phyloP scores from a whole-genome alignment of 345 rosid species.

The Hevea brasiliensis region DNA sequence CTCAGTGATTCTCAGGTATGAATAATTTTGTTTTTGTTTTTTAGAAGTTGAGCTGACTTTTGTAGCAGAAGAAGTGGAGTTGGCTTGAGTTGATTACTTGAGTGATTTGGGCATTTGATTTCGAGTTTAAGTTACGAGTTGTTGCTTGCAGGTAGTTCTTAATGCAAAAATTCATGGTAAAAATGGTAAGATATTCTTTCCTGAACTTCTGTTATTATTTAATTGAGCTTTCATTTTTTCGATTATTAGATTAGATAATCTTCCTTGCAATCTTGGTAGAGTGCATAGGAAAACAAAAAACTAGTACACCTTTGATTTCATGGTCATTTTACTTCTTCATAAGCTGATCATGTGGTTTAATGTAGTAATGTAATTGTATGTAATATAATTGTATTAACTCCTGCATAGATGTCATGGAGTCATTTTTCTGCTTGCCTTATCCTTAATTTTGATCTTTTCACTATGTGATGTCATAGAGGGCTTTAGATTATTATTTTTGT shows the following conservation, averaged over 20 bases:
- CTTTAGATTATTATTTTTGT: background rate
- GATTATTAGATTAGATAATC: background rate
- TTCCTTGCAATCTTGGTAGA: no score
- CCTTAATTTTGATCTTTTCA: background rate
- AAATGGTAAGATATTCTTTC: slow-evolving; percentile 54
- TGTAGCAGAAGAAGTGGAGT: background rate
- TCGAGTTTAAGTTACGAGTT: slow-evolving; percentile 2
- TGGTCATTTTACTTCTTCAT: background rate
- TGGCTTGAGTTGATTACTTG: background rate
- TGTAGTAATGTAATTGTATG: background rate
- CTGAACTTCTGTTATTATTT: background rate
- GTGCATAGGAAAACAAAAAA: no score
- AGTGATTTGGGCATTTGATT: background rate
- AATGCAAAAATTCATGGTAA: slow-evolving; percentile 62
- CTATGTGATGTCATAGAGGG: background rate
- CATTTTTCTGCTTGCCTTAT: background rate
- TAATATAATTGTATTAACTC: background rate
- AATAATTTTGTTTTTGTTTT: background rate
- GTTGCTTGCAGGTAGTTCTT: slow-evolving; percentile 55
- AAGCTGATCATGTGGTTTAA: background rate
- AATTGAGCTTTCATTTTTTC: background rate
- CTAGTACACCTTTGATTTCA: no score
- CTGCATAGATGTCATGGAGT: background rate
- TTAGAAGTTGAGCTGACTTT: background rate
- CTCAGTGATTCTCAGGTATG: slow-evolving; percentile 89